Base-by-base conservation (phyloP, 208 protist genomes). In the Crithidia sp. region DNA sequence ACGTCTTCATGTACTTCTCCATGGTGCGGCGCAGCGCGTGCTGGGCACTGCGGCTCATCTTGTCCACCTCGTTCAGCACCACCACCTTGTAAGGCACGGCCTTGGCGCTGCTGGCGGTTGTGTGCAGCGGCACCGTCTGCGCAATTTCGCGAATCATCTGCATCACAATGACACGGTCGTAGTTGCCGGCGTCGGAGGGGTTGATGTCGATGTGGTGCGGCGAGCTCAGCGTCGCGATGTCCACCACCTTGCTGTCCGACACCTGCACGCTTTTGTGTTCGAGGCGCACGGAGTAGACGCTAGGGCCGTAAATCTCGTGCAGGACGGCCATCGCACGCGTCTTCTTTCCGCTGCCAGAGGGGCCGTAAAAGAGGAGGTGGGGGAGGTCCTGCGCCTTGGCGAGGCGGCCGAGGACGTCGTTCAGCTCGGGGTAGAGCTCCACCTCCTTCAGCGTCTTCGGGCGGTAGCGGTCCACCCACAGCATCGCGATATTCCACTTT, bases 401-500 rank as follows among this genome's bases (percentile, higher is more conserved):
- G 74, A 99, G 88, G 43, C 86, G 89, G 43, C 92, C 85, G 9
- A 99, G 89, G 63, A 94, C 83, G 7, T 81, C 62, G 2, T 89
- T 97, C 6, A 99, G 68, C 41, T 98, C 86, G 4, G 87, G 77
- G 79, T 99, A 97, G 47, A 98, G 95, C 67, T 98, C 92, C 37
- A 99, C 84, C 53, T 98, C 81, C 12, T 94, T 88, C 3, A 99
- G 86, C n/a, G 84, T 90, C 40, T 89, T 94, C 17, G 99, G 99
- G n/a, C 99, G 89, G 84, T 99, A 94, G 79, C 99, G 98, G 84
- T 99, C 99, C 16, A 99, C 97, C 98, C 98, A 99, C 63, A 99
- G 78, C 95, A 99, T 99, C 37, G 40, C 39, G 8, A 72, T 7
- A 41, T 28, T 1, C 28, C 28, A 1, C 28, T 28, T 28, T 28